These are phyloP conservation scores for Annulohypoxylon stygium DNA, from an alignment of 495 filamentous ascomycete species.

Conservation along the genomic window DNA sequence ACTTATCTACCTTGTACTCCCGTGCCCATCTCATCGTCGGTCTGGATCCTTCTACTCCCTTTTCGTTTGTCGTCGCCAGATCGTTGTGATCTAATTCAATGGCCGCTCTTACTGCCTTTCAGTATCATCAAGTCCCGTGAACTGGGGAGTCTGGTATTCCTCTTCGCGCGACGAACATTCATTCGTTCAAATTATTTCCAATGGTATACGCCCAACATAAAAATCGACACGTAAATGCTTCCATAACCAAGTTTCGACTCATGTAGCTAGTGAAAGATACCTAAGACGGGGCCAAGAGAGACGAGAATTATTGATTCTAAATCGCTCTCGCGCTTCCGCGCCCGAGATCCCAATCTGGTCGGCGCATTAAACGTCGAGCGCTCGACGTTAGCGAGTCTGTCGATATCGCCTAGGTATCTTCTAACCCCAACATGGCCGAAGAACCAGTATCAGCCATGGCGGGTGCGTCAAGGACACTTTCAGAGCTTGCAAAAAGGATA, in stretches of 20 bases:
- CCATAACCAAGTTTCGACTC: neutral
- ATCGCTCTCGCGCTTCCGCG: slow-evolving; percentile 7
- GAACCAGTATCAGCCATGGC: slow-evolving; percentile 31
- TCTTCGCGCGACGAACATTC: slow-evolving; percentile 44
- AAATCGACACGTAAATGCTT: slow-evolving; percentile 17
- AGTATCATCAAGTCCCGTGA: slow-evolving; percentile 50
- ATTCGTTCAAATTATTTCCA: slow-evolving; percentile 40
- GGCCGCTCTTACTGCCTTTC: slow-evolving; percentile 47
- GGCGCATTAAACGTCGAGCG: slow-evolving; percentile 28
- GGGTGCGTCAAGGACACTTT: slow-evolving; percentile 49
- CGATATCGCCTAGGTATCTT: neutral
- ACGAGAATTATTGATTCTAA: slow-evolving; percentile 8
- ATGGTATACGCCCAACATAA: slow-evolving; percentile 12
- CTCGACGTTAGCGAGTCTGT: slow-evolving; percentile 25
- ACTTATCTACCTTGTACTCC: slow-evolving; percentile 13
- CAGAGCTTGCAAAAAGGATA: slow-evolving; percentile 76
- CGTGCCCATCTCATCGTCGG: slow-evolving; percentile 43
- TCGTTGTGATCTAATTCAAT: slow-evolving; percentile 45
- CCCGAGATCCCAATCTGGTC: slow-evolving; percentile 4
- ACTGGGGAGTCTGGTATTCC: slow-evolving; percentile 63
- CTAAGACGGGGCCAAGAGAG: slow-evolving; percentile 7
- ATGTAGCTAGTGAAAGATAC: slow-evolving; percentile 31
- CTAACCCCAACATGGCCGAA: slow-evolving; percentile 27
- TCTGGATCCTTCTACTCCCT: slow-evolving; percentile 33
- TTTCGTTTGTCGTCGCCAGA: slow-evolving; percentile 31